These are phyloP conservation scores for Salix dunnii DNA, from an alignment of 345 rosid genomes.

Conservation along the genomic window DNA sequence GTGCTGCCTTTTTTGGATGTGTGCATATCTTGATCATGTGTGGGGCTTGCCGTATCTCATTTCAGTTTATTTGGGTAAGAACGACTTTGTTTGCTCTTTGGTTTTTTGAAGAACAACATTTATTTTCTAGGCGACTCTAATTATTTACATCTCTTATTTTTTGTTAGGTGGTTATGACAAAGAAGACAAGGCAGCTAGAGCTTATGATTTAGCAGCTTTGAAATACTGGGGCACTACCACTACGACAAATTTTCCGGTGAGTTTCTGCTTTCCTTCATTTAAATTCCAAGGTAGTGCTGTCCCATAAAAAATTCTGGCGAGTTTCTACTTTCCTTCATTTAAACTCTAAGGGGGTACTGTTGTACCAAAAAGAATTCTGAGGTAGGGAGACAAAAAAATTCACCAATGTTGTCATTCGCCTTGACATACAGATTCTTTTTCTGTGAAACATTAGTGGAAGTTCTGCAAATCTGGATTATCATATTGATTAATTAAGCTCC, in stretches of 20 bases:
- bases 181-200: slow-evolving; percentile 34
- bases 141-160: background rate
- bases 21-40: slow-evolving; percentile 16
- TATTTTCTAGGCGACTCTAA: background rate
- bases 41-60: slow-evolving; percentile 19
- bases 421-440: slow-evolving; percentile 3
- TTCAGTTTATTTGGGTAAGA: slow-evolving; percentile 33
- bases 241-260: slow-evolving; percentile 30
- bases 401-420: slow-evolving; percentile 8
- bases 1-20: slow-evolving; percentile 12
- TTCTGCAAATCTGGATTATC: background rate
- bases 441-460: slow-evolving; percentile 3
- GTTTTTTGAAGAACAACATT: background rate
- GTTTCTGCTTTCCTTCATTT: slow-evolving; percentile 1
- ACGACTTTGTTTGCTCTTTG: background rate
- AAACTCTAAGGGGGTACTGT: background rate
- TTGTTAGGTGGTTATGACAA: slow-evolving; percentile 28
- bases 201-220: slow-evolving; percentile 32
- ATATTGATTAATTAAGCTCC: background rate
- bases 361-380: no score
- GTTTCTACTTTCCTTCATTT: slow-evolving; percentile 2
- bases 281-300: background rate
- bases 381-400: background rate
- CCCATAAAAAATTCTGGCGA: no score
- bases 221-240: slow-evolving; percentile 34